phyloP scores from a whole-genome alignment of 148 eudicot species.

The Diospyros kaki region DNA sequence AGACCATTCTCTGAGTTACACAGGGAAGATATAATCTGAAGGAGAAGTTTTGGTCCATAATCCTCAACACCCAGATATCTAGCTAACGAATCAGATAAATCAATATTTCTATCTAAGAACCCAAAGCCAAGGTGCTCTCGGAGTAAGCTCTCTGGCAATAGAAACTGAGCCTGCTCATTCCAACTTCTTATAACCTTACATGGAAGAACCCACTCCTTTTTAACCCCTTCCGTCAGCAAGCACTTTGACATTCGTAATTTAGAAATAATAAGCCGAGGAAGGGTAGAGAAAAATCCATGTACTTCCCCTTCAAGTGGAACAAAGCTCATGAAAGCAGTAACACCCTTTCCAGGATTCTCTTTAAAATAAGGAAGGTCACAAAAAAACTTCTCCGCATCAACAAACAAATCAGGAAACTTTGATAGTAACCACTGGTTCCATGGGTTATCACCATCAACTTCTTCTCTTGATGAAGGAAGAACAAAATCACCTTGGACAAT shows the following conservation, averaged over 20 bases:
- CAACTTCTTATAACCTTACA: constrained; percentile 83
- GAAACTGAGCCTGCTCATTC: constrained; percentile 57
- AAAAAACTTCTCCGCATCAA: constrained; percentile 65
- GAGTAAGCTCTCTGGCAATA: constrained; percentile 63
- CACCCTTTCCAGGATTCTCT: constrained; percentile 65
- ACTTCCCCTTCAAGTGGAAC: constrained; percentile 92
- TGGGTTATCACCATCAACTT: constrained; percentile 91
- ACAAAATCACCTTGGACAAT: constrained; percentile 97
- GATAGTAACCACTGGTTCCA: constrained; percentile 98
- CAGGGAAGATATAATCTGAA: constrained; percentile 61
- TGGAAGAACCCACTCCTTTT: constrained; percentile 75
- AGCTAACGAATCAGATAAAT: constrained; percentile 70
- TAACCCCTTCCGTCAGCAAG: constrained; percentile 68
- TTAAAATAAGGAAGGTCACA: constrained; percentile 69
- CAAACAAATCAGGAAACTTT: constrained; percentile 79
- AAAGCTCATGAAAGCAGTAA: constrained; percentile 77
- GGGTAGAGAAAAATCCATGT: constrained; percentile 83
- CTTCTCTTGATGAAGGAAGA: constrained; percentile 98
- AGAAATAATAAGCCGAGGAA: constrained; percentile 80
- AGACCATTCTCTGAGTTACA: constrained; percentile 50
- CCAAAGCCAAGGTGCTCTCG: constrained; percentile 77
- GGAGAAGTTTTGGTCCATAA: constrained; percentile 70
- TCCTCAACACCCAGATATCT: constrained; percentile 76
- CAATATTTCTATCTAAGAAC: constrained; percentile 57
- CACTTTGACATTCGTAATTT: constrained; percentile 81